Percentiles rank a stretch among this genome's conserved stretches.
phyloP scores from a whole-genome alignment of 129 eudicot species.

The Arctium minus region DNA sequence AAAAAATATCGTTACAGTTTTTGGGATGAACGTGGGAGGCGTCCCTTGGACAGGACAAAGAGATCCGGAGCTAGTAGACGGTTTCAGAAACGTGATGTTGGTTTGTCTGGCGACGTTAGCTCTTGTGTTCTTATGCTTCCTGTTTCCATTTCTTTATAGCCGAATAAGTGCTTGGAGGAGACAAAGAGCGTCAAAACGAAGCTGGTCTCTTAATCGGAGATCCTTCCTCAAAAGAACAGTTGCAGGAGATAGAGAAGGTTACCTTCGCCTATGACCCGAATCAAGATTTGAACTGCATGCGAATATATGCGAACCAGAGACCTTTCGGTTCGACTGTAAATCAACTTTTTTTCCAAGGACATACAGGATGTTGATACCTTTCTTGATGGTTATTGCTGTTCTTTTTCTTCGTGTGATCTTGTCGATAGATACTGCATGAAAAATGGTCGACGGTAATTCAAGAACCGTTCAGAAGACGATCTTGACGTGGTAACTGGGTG shows the following conservation, averaged over 20 bases:
- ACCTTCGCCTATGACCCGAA: slow-evolving; percentile 52
- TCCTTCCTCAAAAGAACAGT: slow-evolving; percentile 47
- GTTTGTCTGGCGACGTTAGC: slow-evolving; percentile 59
- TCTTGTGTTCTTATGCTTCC: slow-evolving; percentile 69
- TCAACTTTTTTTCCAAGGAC: not conserved
- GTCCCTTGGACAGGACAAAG: slow-evolving; percentile 92
- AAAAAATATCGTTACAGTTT: slow-evolving; percentile 41
- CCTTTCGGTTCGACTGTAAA: not conserved
- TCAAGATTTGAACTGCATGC: slow-evolving; percentile 3
- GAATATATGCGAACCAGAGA: not conserved
- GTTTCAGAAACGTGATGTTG: slow-evolving; percentile 80
- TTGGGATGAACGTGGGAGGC: slow-evolving; percentile 99
- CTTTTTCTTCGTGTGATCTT: not conserved
- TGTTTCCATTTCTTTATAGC: slow-evolving; percentile 53
- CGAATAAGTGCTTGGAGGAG: slow-evolving; percentile 62
- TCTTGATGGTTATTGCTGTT: not conserved
- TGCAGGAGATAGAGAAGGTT: slow-evolving; percentile 47
- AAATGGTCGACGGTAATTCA: not conserved
- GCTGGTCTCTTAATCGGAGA: slow-evolving; percentile 59
- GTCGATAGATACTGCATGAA: not conserved
- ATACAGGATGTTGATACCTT: not conserved
- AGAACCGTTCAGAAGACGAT: not conserved
- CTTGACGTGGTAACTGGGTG: not conserved
- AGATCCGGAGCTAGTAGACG: slow-evolving; percentile 58
- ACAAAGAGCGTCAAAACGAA: slow-evolving; percentile 41